Base-by-base conservation (phyloP, 1,139 yeast species). In the Scheffersomyces illinoinensis region DNA sequence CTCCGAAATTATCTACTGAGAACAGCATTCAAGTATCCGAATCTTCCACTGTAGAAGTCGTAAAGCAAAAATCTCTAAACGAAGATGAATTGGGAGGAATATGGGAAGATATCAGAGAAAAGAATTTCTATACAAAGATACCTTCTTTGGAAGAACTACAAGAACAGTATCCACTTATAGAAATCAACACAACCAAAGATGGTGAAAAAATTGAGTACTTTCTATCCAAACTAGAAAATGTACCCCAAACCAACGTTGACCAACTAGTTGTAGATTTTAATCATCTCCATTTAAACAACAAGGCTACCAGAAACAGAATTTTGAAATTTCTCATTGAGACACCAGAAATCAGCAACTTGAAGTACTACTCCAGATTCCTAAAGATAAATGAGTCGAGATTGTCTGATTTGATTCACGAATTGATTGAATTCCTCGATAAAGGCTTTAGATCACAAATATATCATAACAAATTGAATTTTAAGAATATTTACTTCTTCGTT, bases 51-150 rank as follows among this genome's bases (percentile, higher is more conserved):
- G 68, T 75, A 33, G 77, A 70, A 60, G 68, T 73, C 33, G 75
- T 71, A 26, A 70, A 65, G 57, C 60, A 57, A 53, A 63, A 68
- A 58, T 62, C 67, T 23, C 60, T 57, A 26, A 71, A 64, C 54
- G 64, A 67, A 54, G 82, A 78, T 50, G 77, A 77, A 49, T 69
- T 71, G 4, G 75, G 75, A 5, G 74, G 72, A 10, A 72, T 88
- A 19, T 92, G 97, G 97, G 90, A 85, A 54, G 88, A 83, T 61
- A 83, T 85, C 17, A 90, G 87, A 53, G 87, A 84, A 50, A 81
- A 83, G 61, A 78, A 76, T 59, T 91, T 91, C 69, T 92, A 92
- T 68, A 76, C 79, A 1, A 68, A 67, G 4, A 66, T 78, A 3
- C 79, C 82, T 0, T 62, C 61, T 19, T 57, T 73, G 20, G 70